phyloP scores from a whole-genome alignment of 1,139 yeast species.

The Nakaseomyces bracarensis region DNA sequence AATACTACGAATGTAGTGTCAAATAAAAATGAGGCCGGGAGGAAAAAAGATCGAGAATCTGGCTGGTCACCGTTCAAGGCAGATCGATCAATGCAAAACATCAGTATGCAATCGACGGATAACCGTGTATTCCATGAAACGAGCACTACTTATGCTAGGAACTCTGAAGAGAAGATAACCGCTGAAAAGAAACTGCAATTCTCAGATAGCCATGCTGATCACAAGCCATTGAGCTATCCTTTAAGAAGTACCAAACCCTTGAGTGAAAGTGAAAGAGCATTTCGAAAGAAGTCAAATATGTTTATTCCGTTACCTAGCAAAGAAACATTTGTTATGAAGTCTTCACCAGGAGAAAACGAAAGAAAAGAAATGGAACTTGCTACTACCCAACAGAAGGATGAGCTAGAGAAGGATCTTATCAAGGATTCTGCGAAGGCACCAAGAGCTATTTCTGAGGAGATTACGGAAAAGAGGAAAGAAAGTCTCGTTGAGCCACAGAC shows the following conservation, averaged over 20 bases:
- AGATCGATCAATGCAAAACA: constrained; percentile 1
- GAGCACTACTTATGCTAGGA: neutral
- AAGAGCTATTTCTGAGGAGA: neutral
- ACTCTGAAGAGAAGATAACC: neutral
- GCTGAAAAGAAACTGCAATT: neutral
- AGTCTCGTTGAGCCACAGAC: too few species aligned
- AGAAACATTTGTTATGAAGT: constrained; percentile 27
- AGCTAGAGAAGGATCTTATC: neutral
- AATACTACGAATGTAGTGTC: too few species aligned
- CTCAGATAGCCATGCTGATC: neutral
- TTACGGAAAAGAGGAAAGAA: too few species aligned
- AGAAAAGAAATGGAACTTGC: neutral
- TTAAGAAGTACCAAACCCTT: constrained; percentile 1
- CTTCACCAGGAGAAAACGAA: neutral
- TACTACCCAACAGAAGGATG: neutral
- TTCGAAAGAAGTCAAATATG: constrained; percentile 29
- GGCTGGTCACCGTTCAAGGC: constrained; percentile 5
- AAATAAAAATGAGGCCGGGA: neutral
- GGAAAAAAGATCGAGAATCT: neutral
- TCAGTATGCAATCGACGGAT: neutral
- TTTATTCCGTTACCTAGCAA: constrained; percentile 31
- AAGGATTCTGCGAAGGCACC: neutral
- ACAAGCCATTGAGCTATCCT: neutral
- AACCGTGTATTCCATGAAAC: neutral
- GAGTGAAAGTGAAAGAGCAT: constrained; percentile 5